These are phyloP conservation scores for Fusarium concolor DNA, from an alignment of 2,329 filamentous ascomycete genomes.

Conservation along the genomic window DNA sequence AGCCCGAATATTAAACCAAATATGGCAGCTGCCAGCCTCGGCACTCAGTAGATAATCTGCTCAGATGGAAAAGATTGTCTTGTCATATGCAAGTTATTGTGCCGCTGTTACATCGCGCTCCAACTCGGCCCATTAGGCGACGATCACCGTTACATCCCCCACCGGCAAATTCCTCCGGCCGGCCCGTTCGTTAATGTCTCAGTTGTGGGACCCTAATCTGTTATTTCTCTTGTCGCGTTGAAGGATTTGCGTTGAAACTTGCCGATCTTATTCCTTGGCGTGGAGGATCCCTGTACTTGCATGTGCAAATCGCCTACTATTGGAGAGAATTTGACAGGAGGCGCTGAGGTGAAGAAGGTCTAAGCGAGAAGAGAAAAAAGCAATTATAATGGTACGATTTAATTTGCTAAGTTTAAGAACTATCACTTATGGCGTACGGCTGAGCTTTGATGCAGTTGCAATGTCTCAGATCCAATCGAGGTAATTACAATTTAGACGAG, in stretches of 20 bases:
- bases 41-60: background rate
- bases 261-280: background rate
- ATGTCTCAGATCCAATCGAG: too few species aligned
- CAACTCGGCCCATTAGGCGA: background rate
- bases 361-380: background rate
- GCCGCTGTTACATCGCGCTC: slow-evolving; percentile 1
- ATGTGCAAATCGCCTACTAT: background rate
- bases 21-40: too few species aligned
- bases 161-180: background rate
- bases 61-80: background rate
- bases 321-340: background rate
- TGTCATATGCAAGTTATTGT: background rate
- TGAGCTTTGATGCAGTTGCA: background rate
- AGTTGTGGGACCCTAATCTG: background rate
- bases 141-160: background rate
- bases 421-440: background rate
- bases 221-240: background rate
- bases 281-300: background rate
- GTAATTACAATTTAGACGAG: background rate
- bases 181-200: background rate
- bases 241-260: background rate
- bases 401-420: background rate
- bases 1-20: too few species aligned
- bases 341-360: too few species aligned
- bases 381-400: background rate